Percentiles rank a stretch among this genome's conserved stretches.
Evolutionary conservation across 2,329 filamentous ascomycete species (phyloP).

Genomic region (Mycosphaerelloides madeirae): DNA sequence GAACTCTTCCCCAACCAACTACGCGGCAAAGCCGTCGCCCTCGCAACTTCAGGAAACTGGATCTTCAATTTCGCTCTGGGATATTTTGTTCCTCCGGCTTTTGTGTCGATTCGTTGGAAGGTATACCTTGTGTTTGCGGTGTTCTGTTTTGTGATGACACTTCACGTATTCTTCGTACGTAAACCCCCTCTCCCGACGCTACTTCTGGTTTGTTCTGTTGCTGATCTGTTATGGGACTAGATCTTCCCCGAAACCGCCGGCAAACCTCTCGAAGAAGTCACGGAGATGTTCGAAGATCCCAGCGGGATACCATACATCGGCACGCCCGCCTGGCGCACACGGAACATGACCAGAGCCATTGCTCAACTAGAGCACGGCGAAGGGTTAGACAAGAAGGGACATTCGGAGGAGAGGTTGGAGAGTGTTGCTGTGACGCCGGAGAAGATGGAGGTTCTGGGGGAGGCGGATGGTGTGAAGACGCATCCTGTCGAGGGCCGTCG

Average conservation of each 20-base stretch:
- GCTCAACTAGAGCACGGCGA: conserved; percentile 6
- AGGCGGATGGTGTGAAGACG: not conserved
- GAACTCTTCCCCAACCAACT: conserved; percentile 60
- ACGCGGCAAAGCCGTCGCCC: conserved; percentile 59
- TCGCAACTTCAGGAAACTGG: conserved; percentile 60
- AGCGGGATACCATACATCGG: conserved; percentile 43
- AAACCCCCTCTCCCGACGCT: no score
- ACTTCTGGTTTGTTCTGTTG: no score
- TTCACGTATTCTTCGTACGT: conserved; percentile 44
- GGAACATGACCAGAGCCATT: conserved; percentile 1
- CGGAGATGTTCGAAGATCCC: conserved; percentile 59
- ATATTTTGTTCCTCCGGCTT: conserved; percentile 56
- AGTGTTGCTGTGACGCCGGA: not conserved
- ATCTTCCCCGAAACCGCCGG: conserved; percentile 65
- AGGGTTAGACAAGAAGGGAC: conserved; percentile 5
- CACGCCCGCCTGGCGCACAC: conserved; percentile 32
- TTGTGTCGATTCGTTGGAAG: conserved; percentile 52
- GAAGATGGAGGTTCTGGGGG: conserved; percentile 6
- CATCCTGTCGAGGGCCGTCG: no score
- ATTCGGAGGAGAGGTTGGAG: conserved; percentile 6
- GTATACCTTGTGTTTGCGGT: conserved; percentile 72
- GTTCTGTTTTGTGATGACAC: conserved; percentile 63
- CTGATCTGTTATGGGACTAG: conserved; percentile 42
- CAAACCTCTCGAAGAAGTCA: conserved; percentile 72
- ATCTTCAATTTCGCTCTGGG: conserved; percentile 53